phyloP scores from a whole-genome alignment of 2,329 filamentous ascomycete species.

The Fusarium sp. region DNA sequence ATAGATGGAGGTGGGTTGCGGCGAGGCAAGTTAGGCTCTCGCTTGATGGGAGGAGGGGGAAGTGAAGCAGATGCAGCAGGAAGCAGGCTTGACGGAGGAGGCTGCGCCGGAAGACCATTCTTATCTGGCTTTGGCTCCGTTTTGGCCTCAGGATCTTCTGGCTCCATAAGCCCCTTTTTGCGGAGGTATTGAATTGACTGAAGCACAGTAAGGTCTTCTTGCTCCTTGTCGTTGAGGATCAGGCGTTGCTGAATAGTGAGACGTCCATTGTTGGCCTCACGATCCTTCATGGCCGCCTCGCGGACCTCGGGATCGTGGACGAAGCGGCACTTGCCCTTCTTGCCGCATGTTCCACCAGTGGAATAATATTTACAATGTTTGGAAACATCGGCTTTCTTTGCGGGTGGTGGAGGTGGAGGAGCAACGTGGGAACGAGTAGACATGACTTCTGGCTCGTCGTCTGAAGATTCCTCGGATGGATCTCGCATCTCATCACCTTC shows the following conservation, averaged over 20 bases:
- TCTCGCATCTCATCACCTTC: conserved; percentile 77
- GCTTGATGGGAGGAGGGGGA: conserved; percentile 55
- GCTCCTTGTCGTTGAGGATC: conserved; percentile 77
- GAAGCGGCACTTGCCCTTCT: conserved; percentile 83
- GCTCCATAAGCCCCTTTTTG: conserved; percentile 68
- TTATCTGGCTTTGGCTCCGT: conserved; percentile 41
- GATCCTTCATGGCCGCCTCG: conserved; percentile 74
- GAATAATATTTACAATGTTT: conserved; percentile 81
- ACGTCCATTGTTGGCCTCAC: conserved; percentile 75
- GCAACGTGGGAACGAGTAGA: conserved; percentile 62
- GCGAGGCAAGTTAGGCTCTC: conserved; percentile 51
- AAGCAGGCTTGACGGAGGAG: conserved; percentile 52
- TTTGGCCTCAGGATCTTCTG: conserved; percentile 35
- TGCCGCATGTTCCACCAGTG: conserved; percentile 77
- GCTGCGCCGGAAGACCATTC: conserved; percentile 29
- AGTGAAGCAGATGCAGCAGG: conserved; percentile 58
- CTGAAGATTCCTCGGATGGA: conserved; percentile 66
- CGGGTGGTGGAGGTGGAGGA: conserved; percentile 59
- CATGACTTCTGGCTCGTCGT: conserved; percentile 72
- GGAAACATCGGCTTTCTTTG: conserved; percentile 72
- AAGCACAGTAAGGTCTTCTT: conserved; percentile 76
- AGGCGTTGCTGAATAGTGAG: conserved; percentile 77
- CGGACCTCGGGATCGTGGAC: conserved; percentile 76
- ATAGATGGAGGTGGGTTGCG: conserved; percentile 53
- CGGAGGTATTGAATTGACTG: conserved; percentile 77